These are phyloP conservation scores for Phycomyces blakesleeanus DNA, from an alignment of 192 early-diverging fungal genomes.

Conservation along the genomic window DNA sequence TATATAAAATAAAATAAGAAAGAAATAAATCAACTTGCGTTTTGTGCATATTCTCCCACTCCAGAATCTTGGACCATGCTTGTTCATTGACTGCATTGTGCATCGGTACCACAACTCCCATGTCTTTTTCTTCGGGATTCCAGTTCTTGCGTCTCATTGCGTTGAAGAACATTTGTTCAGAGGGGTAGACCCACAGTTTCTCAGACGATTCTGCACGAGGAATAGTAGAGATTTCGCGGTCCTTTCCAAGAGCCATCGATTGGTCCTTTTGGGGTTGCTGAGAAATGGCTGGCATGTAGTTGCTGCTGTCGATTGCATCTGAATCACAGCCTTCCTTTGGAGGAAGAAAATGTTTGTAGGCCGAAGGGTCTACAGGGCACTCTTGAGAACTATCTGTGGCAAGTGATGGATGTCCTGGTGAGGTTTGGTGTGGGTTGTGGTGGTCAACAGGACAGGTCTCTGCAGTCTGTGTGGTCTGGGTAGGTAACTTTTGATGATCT, in stretches of 20 bases:
- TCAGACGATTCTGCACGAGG: constrained; percentile 58
- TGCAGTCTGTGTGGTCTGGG: constrained; percentile 5
- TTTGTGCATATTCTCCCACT: constrained; percentile 69
- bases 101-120: constrained; percentile 87
- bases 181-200: constrained; percentile 82
- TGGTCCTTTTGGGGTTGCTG: constrained; percentile 44
- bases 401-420: constrained; percentile 20
- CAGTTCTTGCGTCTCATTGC: constrained; percentile 93
- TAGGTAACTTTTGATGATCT: constrained; percentile 26
- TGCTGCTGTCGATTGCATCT: constrained; percentile 47
- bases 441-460: constrained; percentile 40
- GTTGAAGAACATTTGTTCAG: constrained; percentile 95
- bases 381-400: constrained; percentile 24
- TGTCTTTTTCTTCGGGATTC: constrained; percentile 75
- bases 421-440: too few species aligned
- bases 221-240: constrained; percentile 74
- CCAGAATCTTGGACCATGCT: constrained; percentile 81
- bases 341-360: constrained; percentile 49
- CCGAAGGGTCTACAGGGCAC: constrained; percentile 57
- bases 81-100: constrained; percentile 94
- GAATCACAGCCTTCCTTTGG: constrained; percentile 31
- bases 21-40: too few species aligned
- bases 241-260: constrained; percentile 44
- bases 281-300: constrained; percentile 60
- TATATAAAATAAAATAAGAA: too few species aligned